Evolutionary conservation across 768 basidiomycete species (phyloP).

Genomic region (Russula virescens): DNA sequence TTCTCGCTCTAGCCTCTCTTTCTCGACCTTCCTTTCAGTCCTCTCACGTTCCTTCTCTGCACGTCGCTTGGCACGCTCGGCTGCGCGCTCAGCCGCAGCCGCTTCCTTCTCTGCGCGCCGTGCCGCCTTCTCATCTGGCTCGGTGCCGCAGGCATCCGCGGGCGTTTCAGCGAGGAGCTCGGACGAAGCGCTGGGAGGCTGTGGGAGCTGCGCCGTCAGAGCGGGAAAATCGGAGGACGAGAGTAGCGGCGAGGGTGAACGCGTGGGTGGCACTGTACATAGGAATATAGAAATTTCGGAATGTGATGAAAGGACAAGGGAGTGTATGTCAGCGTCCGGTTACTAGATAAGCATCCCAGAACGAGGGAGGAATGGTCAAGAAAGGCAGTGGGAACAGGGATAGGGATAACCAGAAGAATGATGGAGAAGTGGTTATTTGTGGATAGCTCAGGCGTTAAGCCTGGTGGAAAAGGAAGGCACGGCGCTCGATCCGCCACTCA

Average conservation of each 20-base stretch:
- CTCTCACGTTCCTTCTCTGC: constrained; percentile 53
- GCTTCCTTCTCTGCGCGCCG: constrained; percentile 44
- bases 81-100: constrained; percentile 54
- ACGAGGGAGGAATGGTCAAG: constrained; percentile 4
- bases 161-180: constrained; percentile 22
- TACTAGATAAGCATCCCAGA: constrained; percentile 19
- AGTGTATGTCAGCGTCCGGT: constrained; percentile 23
- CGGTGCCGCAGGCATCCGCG: constrained; percentile 31
- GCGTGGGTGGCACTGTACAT: constrained; percentile 23
- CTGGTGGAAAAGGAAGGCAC: constrained; percentile 11
- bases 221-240: constrained; percentile 77
- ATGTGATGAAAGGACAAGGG: constrained; percentile 23
- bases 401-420: background rate
- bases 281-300: constrained; percentile 28
- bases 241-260: constrained; percentile 38
- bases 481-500: constrained; percentile 16
- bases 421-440: background rate
- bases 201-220: constrained; percentile 39
- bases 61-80: constrained; percentile 57
- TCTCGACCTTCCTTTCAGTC: constrained; percentile 53
- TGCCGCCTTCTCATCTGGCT: constrained; percentile 44
- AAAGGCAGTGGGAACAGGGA: background rate
- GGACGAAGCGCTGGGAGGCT: constrained; percentile 30
- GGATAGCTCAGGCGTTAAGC: constrained; percentile 1
- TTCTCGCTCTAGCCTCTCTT: constrained; percentile 36